Evolutionary conservation across 2,329 filamentous ascomycete genomes (phyloP).

Genomic region (Verticillium isaacii): DNA sequence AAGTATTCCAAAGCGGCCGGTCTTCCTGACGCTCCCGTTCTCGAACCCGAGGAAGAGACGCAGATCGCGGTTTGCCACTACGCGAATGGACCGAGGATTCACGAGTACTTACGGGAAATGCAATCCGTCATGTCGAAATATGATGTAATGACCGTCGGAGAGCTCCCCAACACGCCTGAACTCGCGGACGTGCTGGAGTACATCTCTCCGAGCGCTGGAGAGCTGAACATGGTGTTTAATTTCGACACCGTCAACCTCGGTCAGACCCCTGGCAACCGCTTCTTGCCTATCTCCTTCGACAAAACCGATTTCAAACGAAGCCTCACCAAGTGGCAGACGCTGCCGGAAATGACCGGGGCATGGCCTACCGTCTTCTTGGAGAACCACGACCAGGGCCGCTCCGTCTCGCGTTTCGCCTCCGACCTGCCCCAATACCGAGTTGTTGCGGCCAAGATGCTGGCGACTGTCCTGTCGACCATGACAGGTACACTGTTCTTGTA

Average conservation of each 20-base stretch:
- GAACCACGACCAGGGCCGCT: conserved; percentile 60
- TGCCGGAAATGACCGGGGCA: conserved; percentile 19
- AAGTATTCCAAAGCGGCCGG: conserved; percentile 55
- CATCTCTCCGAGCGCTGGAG: conserved; percentile 43
- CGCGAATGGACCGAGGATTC: conserved; percentile 58
- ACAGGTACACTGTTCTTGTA: conserved; percentile 61
- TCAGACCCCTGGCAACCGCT: not conserved
- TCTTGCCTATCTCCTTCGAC: not conserved
- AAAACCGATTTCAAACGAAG: not conserved
- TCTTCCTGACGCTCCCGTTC: conserved; percentile 48
- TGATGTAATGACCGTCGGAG: conserved; percentile 60
- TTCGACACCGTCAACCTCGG: conserved; percentile 56
- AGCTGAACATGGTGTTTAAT: conserved; percentile 61
- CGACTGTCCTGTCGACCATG: conserved; percentile 46
- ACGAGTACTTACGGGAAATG: conserved; percentile 60
- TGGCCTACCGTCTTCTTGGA: conserved; percentile 64
- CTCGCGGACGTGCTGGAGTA: conserved; percentile 48
- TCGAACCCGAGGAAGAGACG: conserved; percentile 30
- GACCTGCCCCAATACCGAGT: conserved; percentile 42
- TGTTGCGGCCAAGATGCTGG: conserved; percentile 53
- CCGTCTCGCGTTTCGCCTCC: conserved; percentile 49
- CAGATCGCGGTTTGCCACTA: conserved; percentile 45
- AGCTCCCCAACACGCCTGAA: conserved; percentile 54
- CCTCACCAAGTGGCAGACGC: not conserved
- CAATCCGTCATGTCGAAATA: conserved; percentile 49